phyloP scores from a whole-genome alignment of 2,329 filamentous ascomycete species.

The Diplodia mutila region DNA sequence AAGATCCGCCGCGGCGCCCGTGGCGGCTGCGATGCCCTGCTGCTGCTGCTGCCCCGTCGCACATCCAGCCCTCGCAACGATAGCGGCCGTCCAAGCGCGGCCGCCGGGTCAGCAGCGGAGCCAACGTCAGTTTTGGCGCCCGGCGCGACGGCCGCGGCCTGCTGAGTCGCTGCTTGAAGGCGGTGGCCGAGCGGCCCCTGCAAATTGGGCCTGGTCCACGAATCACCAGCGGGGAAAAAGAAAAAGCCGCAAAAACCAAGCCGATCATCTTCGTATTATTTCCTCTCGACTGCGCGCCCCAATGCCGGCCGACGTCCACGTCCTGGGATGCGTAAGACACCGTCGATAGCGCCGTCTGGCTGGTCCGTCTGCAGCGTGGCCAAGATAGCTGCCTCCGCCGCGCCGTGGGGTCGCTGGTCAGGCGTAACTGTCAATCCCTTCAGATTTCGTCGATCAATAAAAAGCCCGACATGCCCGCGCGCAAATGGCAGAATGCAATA shows the following conservation, averaged over 20 bases:
- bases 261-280: slow-evolving; percentile 25
- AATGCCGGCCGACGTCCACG: slow-evolving; percentile 19
- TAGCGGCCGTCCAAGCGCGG: slow-evolving; percentile 13
- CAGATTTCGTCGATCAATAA: slow-evolving; percentile 23
- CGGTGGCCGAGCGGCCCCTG: slow-evolving; percentile 23
- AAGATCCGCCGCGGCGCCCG: slow-evolving; percentile 20
- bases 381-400: slow-evolving; percentile 12
- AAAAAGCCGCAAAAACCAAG: slow-evolving; percentile 26
- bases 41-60: slow-evolving; percentile 5
- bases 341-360: slow-evolving; percentile 21
- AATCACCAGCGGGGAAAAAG: slow-evolving; percentile 25
- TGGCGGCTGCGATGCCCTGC: background rate
- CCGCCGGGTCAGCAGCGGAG: slow-evolving; percentile 17
- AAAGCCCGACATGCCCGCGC: slow-evolving; percentile 23
- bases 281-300: slow-evolving; percentile 11
- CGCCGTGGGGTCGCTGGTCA: slow-evolving; percentile 21
- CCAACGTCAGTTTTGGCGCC: slow-evolving; percentile 24
- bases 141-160: slow-evolving; percentile 18
- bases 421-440: slow-evolving; percentile 16
- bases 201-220: slow-evolving; percentile 17
- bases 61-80: slow-evolving; percentile 22
- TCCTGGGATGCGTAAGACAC: slow-evolving; percentile 22
- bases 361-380: slow-evolving; percentile 7
- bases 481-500: slow-evolving; percentile 20
- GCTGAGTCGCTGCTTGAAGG: slow-evolving; percentile 21